Percentiles rank a stretch among this genome's conserved stretches.
These are phyloP conservation scores for Bryopsis sp. DNA, from an alignment of 139 green algal species.

Conservation along the genomic window DNA sequence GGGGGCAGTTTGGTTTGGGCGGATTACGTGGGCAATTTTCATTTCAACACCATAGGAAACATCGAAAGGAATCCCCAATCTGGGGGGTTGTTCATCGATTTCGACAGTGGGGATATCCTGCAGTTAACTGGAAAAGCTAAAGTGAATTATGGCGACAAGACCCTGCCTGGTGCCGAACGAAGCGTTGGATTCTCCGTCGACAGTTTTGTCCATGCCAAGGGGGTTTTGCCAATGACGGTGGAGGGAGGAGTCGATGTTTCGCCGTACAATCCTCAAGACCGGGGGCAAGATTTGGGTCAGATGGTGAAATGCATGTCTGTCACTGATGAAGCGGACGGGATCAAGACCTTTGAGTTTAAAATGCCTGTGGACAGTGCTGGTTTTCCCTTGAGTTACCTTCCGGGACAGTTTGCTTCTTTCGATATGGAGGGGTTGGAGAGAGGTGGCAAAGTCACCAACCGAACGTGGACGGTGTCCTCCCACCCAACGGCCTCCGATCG, in stretches of 20 bases:
- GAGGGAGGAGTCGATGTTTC: not conserved
- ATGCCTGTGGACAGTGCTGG: not conserved
- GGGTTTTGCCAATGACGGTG: constrained; percentile 4
- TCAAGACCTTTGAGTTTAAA: constrained; percentile 27
- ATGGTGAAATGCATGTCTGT: constrained; percentile 11
- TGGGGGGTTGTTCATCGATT: constrained; percentile 31
- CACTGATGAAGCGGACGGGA: constrained; percentile 12
- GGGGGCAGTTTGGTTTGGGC: constrained; percentile 20
- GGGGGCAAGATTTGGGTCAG: not conserved
- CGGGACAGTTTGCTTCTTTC: constrained; percentile 24
- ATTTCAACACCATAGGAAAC: constrained; percentile 34
- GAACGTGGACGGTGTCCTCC: constrained; percentile 28
- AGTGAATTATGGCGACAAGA: constrained; percentile 5
- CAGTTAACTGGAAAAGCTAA: constrained; percentile 17
- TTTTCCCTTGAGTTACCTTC: not conserved
- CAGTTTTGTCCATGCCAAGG: not conserved
- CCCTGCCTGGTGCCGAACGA: constrained; percentile 24
- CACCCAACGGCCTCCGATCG: constrained; percentile 10
- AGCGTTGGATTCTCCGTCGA: not conserved
- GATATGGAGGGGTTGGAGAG: constrained; percentile 2
- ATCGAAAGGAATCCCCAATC: constrained; percentile 12
- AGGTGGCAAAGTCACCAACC: not conserved
- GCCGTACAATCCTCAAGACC: constrained; percentile 20
- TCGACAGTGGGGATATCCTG: constrained; percentile 20
- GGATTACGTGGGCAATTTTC: constrained; percentile 31